Evolutionary conservation across 2,329 filamentous ascomycete species (phyloP), one percentile per base, ranked within the genome.

Genomic region (Cladophialophora chaetospira): DNA sequence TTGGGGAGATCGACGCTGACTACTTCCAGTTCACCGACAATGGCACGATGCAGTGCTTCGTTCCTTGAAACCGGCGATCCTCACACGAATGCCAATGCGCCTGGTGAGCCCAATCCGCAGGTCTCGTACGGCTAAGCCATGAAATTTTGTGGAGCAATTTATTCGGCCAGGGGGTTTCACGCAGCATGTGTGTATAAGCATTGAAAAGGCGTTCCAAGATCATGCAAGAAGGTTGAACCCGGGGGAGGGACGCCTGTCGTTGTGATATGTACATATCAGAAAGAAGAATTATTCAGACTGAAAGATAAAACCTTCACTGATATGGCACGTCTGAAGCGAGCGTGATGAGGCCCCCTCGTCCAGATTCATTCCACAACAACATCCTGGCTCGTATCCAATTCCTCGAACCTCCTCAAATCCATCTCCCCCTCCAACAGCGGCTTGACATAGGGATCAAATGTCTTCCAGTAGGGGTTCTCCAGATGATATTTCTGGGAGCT

Each of bases 11-110:
- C 8, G 23, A 36, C 33, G 25, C 52, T 69, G 55, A 23, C 28
- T 29, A 47, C 19, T n/a, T n/a, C 36, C 61, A 96, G 92, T 79
- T 97, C 92, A 62, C 92, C 94, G 49, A 99, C 94, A 57, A 99
- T 99, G 94, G 94, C 94, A 59, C 89, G 94, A 71, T 97, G 91
- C 82, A 96, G 91, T 47, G 93, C 90, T 51, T 89, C 92, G 65
- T 44, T 44, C 35, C 97, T 97, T 83, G 88, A 88, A 57, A 86
- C 85, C 8, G 86, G 87, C 60, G 89, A 91, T 76, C 83, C 88
- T 55, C 81, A 88, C 73, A 91, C 85, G 53, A 90, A 91, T 76
- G 84, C 90, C 65, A 88, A 91, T 86, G 88, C 88, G 52, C 80
- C 87, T 19, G 88, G 88, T 56, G 77, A 78, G 64, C 76, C 75